Conservation (phyloP, 2,329 filamentous ascomycete genomes). For the Phialemonium atrogriseum region DNA sequence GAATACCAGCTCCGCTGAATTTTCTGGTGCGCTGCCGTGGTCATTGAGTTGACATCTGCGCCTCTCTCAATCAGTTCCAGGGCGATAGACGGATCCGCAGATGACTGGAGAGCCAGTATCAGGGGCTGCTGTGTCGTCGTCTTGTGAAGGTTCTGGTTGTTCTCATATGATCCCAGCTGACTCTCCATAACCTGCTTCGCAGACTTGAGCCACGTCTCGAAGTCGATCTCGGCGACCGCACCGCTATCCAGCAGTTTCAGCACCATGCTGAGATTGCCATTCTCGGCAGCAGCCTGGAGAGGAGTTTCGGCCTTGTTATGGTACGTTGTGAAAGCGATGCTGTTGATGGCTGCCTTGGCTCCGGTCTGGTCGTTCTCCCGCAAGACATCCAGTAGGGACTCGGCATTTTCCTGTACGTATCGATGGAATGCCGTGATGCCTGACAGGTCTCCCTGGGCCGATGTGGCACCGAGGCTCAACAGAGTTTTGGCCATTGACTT, state of each 20-base stretch:
- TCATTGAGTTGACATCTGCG: constrained; percentile 56
- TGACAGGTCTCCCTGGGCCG: constrained; percentile 60
- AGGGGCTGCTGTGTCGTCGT: constrained; percentile 54
- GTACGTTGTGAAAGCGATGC: constrained; percentile 38
- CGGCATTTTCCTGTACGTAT: constrained; percentile 43
- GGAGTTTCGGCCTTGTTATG: constrained; percentile 22
- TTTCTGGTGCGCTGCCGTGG: constrained; percentile 25
- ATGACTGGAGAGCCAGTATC: constrained; percentile 51
- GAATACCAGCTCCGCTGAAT: constrained; percentile 15
- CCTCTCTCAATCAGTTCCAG: constrained; percentile 53
- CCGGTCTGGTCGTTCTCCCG: constrained; percentile 51
- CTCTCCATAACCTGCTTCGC: constrained; percentile 35
- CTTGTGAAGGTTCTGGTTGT: constrained; percentile 40
- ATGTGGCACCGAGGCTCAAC: constrained; percentile 62
- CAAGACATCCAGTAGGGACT: constrained; percentile 39
- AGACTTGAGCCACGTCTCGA: constrained; percentile 55
- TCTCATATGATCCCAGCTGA: constrained; percentile 31
- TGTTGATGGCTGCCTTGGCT: constrained; percentile 57
- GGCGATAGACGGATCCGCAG: constrained; percentile 36
- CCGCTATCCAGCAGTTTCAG: constrained; percentile 56
- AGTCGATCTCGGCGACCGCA: constrained; percentile 50
- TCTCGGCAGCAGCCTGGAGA: constrained; percentile 49
- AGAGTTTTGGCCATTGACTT: constrained; percentile 57
- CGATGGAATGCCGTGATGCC: constrained; percentile 60
- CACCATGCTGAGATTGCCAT: constrained; percentile 43